These are phyloP conservation scores for Ganoderma resinaceum DNA, from an alignment of 1,284 basidiomycete species.

Conservation along the genomic window DNA sequence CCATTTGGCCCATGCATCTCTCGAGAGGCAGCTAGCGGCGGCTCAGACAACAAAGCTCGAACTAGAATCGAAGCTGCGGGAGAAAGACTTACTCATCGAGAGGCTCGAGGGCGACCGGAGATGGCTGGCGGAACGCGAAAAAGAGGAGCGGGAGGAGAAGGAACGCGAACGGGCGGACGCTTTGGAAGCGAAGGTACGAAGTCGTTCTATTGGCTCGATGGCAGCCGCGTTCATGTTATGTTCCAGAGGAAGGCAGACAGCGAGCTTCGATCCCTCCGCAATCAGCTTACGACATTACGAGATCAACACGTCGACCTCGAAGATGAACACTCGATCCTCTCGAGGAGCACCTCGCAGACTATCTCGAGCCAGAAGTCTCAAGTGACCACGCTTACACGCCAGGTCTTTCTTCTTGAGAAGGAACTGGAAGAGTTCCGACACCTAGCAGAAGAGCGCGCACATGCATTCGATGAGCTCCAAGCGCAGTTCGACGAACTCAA, in stretches of 20 bases:
- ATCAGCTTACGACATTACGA: conserved; percentile 51
- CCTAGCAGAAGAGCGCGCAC: conserved; percentile 50
- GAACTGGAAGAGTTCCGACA: conserved; percentile 50
- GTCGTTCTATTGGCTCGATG: conserved; percentile 4
- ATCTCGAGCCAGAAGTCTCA: conserved; percentile 56
- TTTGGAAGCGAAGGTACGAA: conserved; percentile 61
- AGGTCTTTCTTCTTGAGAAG: conserved; percentile 51
- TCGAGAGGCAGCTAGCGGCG: conserved; percentile 67
- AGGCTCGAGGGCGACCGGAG: conserved; percentile 69
- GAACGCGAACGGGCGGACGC: conserved; percentile 57
- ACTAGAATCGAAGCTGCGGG: conserved; percentile 67
- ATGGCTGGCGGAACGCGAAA: conserved; percentile 65
- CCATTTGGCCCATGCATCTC: conserved; percentile 60
- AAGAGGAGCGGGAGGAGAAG: conserved; percentile 63
- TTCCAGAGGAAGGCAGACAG: conserved; percentile 43
- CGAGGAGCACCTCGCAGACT: conserved; percentile 52
- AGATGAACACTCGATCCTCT: conserved; percentile 55
- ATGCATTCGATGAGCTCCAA: conserved; percentile 52
- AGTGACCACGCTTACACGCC: conserved; percentile 52
- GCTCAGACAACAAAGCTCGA: conserved; percentile 64
- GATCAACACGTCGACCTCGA: conserved; percentile 63
- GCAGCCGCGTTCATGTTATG: not conserved
- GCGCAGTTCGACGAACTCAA: conserved; percentile 53
- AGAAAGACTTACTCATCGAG: conserved; percentile 62
- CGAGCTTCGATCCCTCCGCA: conserved; percentile 57